A percentile compares a stretch with the other conserved stretches of the same genome.
Evolutionary conservation across 106 monocot species (phyloP).

Genomic region (Acorus gramineus): DNA sequence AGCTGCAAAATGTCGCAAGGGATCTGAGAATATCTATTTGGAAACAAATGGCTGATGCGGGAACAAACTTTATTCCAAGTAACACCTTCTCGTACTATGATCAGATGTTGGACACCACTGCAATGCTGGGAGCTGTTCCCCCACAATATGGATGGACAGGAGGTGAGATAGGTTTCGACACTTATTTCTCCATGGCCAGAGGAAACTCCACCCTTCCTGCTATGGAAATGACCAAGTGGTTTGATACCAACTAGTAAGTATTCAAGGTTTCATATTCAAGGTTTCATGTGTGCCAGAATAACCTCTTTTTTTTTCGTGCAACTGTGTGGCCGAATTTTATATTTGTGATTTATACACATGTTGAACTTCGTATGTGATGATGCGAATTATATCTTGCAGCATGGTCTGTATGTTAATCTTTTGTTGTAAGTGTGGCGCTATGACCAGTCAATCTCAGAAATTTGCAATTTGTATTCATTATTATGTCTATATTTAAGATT

Average conservation of each 20-base stretch:
- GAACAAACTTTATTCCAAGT: conserved; percentile 76
- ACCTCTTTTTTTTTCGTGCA: no score
- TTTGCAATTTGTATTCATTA: no score
- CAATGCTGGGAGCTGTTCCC: conserved; percentile 96
- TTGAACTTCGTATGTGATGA: no score
- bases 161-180: conserved; percentile 89
- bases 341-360: no score
- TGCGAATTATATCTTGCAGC: no score
- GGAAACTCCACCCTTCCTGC: conserved; percentile 91
- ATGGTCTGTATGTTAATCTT: no score
- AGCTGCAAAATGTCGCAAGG: conserved; percentile 69
- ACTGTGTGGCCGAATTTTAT: no score
- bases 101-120: conserved; percentile 83
- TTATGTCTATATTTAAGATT: no score
- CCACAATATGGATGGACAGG: conserved; percentile 71
- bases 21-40: conserved; percentile 70
- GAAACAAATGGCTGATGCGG: conserved; percentile 80
- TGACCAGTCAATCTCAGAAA: no score
- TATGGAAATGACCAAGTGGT: conserved; percentile 99
- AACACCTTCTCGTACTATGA: conserved; percentile 88
- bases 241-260: conserved; percentile 98
- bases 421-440: no score
- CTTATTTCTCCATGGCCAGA: conserved; percentile 93
- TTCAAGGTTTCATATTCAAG: no score
- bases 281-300: no score